phyloP scores from a whole-genome alignment of 371 early-diverging fungal species.

The Coemansia sp. region DNA sequence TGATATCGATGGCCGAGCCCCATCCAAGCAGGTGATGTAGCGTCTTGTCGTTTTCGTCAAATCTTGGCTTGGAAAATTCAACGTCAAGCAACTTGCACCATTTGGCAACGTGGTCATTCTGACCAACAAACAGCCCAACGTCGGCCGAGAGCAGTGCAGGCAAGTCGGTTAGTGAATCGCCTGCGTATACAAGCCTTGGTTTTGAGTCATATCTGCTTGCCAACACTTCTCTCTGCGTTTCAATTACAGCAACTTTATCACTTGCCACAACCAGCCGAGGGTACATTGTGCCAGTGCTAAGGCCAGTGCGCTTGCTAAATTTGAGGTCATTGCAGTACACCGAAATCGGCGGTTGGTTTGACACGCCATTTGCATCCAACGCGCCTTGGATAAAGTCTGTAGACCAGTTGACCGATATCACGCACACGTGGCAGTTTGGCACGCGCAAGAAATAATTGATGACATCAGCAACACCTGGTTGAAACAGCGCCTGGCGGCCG shows the following conservation, averaged over 20 bases:
- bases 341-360: background rate
- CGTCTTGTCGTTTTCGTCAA: background rate
- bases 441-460: slow-evolving; percentile 11
- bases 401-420: slow-evolving; percentile 44
- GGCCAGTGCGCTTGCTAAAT: slow-evolving; percentile 15
- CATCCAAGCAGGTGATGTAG: slow-evolving; percentile 13
- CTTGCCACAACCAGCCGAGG: slow-evolving; percentile 20
- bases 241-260: slow-evolving; percentile 24
- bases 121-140: slow-evolving; percentile 36
- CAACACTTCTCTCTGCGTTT: background rate
- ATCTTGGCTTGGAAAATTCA: slow-evolving; percentile 6
- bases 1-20: background rate
- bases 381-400: slow-evolving; percentile 39
- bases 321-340: slow-evolving; percentile 24
- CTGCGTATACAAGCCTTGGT: slow-evolving; percentile 26
- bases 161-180: slow-evolving; percentile 50
- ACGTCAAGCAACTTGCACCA: slow-evolving; percentile 39
- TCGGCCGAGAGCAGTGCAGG: slow-evolving; percentile 38
- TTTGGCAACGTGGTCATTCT: slow-evolving; percentile 3
- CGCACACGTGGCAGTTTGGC: slow-evolving; percentile 1
- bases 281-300: slow-evolving; percentile 16
- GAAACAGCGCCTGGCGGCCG: slow-evolving; percentile 8
- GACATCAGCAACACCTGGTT: slow-evolving; percentile 13
- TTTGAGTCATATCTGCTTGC: background rate
- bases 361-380: slow-evolving; percentile 20